Base-by-base conservation (phyloP, 2,329 filamentous ascomycete genomes). In the Orbilia oligospora region DNA sequence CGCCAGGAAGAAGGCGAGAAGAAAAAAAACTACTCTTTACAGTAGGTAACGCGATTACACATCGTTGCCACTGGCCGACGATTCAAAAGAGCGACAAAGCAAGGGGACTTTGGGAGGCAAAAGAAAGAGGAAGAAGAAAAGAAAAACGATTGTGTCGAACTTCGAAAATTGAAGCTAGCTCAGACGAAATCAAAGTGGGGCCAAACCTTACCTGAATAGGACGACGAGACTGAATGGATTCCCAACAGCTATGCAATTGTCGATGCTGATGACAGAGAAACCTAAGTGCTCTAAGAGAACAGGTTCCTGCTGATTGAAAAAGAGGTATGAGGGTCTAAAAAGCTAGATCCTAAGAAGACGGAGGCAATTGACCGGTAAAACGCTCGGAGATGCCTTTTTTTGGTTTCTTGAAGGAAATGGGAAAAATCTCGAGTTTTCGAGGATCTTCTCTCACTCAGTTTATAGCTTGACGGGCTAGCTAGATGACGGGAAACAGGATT, bases 201-300 rank as follows among this genome's bases (percentile, higher is more conserved):
- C 68, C 33, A 64, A 64, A 51, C 49, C 61, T 67, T 77, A 71
- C 73, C 73, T 71, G 48, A 71, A 65, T 44, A 58, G 56, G 65
- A 38, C 48, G 65, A 58, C 49, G 46, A 44, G 27, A 48, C 53
- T 38, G 49, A 16, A 46, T n/a, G 55, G 27, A 16, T 41, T 55
- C 65, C 55, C 65, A 61, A 63, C 63, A 56, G 38, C 56, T 61
- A 61, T 36, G 56, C 56, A 61, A 61, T 61, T 46, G n/a, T 20
- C n/a, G n/a, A 46, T n/a, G 18, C 36, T 18, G 20, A 48, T 38
- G 36, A 20, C n/a, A 38, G 22, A 48, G 20, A 33, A 48, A 51
- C 61, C 61, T 27, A 44, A 61, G 24, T 16, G 53, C n/a, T 20
- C 53, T 58, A 22, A 18, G 55, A 69, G 64, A 18, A 49, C 44